Evolutionary conservation across 768 basidiomycete species (phyloP).

Genomic region (Asterophora lycoperdoides): DNA sequence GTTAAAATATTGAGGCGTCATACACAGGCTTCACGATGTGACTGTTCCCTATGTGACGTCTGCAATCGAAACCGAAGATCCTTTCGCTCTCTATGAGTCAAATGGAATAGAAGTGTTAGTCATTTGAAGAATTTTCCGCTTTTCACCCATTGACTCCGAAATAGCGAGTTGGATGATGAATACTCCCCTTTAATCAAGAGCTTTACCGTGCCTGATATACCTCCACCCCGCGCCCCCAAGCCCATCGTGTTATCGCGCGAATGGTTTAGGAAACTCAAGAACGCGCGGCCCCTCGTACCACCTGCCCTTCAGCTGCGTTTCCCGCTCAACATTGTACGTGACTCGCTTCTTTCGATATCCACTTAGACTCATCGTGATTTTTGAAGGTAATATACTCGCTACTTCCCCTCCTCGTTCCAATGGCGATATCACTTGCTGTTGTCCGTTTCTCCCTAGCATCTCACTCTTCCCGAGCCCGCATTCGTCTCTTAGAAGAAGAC

Average conservation of each 20-base stretch:
- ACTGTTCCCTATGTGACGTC: constrained; percentile 85
- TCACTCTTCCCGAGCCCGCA: constrained; percentile 57
- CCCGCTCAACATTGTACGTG: constrained; percentile 67
- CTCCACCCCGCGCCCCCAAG: constrained; percentile 36
- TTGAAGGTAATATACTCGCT: constrained; percentile 47
- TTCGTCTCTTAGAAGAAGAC: constrained; percentile 60
- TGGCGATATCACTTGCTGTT: constrained; percentile 49
- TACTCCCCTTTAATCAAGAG: constrained; percentile 56
- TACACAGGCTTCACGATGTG: constrained; percentile 56
- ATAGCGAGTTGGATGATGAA: constrained; percentile 52
- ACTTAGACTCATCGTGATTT: neutral
- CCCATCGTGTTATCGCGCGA: constrained; percentile 35
- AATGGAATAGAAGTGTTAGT: constrained; percentile 64
- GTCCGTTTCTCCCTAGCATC: constrained; percentile 56
- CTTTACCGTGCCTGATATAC: constrained; percentile 41
- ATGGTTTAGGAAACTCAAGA: constrained; percentile 43
- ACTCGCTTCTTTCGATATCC: neutral
- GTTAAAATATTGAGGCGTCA: neutral
- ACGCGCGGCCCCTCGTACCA: constrained; percentile 45
- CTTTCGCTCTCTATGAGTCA: constrained; percentile 50
- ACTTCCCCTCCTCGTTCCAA: constrained; percentile 64
- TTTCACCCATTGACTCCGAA: constrained; percentile 4
- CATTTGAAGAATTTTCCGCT: neutral
- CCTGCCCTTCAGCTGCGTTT: constrained; percentile 57
- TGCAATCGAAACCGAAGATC: constrained; percentile 64